Evolutionary conservation across 1,139 yeast species (phyloP), one percentile per base, ranked within the genome.

Genomic region (Geotrichum klebahnii): DNA sequence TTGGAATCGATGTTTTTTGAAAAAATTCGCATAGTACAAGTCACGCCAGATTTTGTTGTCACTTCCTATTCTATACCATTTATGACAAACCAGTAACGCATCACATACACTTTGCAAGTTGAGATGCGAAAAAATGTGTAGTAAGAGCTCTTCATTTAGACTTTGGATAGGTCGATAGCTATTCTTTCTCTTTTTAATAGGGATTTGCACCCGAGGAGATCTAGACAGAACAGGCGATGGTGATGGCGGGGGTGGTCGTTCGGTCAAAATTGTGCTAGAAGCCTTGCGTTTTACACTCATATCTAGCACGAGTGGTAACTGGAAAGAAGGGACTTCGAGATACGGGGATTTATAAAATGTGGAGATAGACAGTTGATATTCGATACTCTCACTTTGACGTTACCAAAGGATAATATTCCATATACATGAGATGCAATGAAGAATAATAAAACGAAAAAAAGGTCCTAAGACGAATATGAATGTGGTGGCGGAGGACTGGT

Each of bases 41-140:
- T 39, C 49, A 12, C 55, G 39, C 55, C 55, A 52, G 17, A 49
- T 52, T 36, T 47, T 43, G 36, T 52, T 52, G 26, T 52, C 55
- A 20, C 44, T 39, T n/a, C 48, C 44, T 6, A 52, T 35, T 24
- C 51, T 23, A 31, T 49, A 38, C 53, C 52, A 52, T 28, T 35
- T 46, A n/a, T 43, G 44, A 32, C 51, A 45, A 10, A 44, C 46
- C 29, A 49, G 46, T 16, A 42, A 38, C 12, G 45, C 36, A 3
- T 40, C 23, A 20, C 34, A 39, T 3, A 52, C 33, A n/a, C 26
- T 42, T 9, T 31, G 23, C 14, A 52, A 36, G 5, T 34, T 23
- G 12, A 52, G 47, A 16, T 44, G 28, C 14, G 47, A 46, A 29
- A 52, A 52, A 2, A 52, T 31, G 3, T 42, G 31, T 17, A 52